phyloP scores from a whole-genome alignment of 2,329 filamentous ascomycete genomes.

The Microsporum ferrugineum region DNA sequence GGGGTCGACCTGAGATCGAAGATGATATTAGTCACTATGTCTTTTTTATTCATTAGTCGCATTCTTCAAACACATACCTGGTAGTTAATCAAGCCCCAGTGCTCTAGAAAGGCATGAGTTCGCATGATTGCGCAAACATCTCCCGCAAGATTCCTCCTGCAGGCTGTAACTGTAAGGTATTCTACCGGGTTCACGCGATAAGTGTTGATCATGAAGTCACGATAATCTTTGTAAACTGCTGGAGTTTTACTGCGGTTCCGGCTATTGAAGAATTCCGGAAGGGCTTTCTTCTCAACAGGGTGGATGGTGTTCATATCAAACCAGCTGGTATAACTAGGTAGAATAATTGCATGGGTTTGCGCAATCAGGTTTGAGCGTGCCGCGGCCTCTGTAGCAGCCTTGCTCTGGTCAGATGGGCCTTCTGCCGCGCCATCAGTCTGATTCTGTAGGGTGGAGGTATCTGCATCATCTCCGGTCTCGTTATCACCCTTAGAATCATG shows the following conservation, averaged over 20 bases:
- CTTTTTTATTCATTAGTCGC: not conserved
- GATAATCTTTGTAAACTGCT: conserved; percentile 95
- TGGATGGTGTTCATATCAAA: conserved; percentile 96
- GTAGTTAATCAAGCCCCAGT: conserved; percentile 98
- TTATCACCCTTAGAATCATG: conserved; percentile 37
- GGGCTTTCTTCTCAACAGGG: conserved; percentile 80
- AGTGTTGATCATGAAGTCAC: conserved; percentile 99
- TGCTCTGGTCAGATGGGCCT: conserved; percentile 54
- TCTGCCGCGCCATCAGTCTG: conserved; percentile 40
- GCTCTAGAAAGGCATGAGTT: conserved; percentile 92
- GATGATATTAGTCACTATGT: conserved; percentile 15
- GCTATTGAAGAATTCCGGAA: conserved; percentile 97
- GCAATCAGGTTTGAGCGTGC: conserved; percentile 85
- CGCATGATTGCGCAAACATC: conserved; percentile 99
- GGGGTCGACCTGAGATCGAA: conserved; percentile 65
- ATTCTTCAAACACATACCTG: conserved; percentile 51
- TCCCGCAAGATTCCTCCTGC: conserved; percentile 83
- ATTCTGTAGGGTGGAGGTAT: conserved; percentile 33
- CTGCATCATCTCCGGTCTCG: conserved; percentile 23
- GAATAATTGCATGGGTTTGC: conserved; percentile 89
- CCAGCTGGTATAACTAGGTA: conserved; percentile 96
- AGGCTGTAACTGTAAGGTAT: conserved; percentile 94
- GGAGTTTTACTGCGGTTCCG: conserved; percentile 97
- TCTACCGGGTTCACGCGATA: conserved; percentile 92
- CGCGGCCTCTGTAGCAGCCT: conserved; percentile 69